These are phyloP conservation scores for Trypanosoma mega DNA, from an alignment of 208 protist genomes.

Conservation along the genomic window DNA sequence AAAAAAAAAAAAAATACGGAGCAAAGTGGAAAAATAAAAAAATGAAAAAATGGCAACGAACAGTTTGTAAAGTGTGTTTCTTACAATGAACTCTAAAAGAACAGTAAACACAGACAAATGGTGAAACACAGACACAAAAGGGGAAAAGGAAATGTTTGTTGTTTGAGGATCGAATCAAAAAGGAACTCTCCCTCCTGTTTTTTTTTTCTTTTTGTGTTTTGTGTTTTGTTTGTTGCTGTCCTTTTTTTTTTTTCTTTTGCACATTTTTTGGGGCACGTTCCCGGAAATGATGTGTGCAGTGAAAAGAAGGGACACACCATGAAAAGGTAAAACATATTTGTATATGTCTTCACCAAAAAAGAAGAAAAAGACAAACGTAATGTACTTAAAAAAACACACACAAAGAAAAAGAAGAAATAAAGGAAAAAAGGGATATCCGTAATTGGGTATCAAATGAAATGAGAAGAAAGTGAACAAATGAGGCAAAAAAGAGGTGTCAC, in stretches of 20 bases:
- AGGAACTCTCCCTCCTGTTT: constrained; percentile 18
- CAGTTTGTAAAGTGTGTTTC: background rate
- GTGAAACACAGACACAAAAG: too few species aligned
- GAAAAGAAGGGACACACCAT: background rate
- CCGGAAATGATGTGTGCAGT: too few species aligned
- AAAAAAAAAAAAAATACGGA: constrained; percentile 9
- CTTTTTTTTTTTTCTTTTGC: constrained; percentile 15
- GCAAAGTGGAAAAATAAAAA: constrained; percentile 9
- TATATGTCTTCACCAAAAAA: background rate
- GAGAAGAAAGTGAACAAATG: too few species aligned
- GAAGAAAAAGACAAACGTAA: constrained; percentile 2
- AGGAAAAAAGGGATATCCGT: constrained; percentile 9
- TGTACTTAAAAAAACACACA: background rate
- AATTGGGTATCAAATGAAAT: too few species aligned
- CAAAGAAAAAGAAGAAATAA: constrained; percentile 21
- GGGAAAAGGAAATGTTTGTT: too few species aligned
- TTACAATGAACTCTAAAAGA: constrained; percentile 19
- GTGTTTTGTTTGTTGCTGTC: background rate
- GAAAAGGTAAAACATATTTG: background rate
- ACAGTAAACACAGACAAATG: too few species aligned
- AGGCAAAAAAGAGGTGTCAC: too few species aligned
- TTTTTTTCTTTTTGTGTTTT: constrained; percentile 18
- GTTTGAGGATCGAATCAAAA: too few species aligned
- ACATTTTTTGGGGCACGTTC: too few species aligned
- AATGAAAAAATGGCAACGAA: constrained; percentile 1